Percentiles rank a stretch among this genome's conserved stretches.
Evolutionary conservation across 495 filamentous ascomycete species (phyloP).

Genomic region (Annulohypoxylon nitens): DNA sequence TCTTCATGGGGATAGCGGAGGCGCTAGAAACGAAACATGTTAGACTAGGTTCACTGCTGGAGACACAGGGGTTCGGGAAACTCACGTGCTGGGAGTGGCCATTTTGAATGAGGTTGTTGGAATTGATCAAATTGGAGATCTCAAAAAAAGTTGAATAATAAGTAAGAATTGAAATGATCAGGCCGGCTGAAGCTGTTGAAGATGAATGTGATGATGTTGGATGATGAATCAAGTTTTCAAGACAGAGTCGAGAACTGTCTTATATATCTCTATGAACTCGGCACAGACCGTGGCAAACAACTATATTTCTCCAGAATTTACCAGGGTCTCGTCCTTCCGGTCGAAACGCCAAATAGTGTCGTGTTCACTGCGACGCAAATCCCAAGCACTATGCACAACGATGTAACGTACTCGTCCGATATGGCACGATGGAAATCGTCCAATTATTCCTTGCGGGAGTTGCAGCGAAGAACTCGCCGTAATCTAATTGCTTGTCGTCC

Average conservation of each 20-base stretch:
- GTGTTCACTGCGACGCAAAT: constrained; percentile 44
- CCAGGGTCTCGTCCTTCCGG: constrained; percentile 3
- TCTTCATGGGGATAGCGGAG: constrained; percentile 48
- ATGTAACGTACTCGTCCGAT: constrained; percentile 50
- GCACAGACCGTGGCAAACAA: constrained; percentile 18
- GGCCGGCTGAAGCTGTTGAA: constrained; percentile 48
- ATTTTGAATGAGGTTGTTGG: constrained; percentile 41
- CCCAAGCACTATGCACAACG: constrained; percentile 27
- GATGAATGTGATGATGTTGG: constrained; percentile 41
- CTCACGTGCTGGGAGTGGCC: constrained; percentile 47
- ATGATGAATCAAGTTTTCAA: constrained; percentile 16
- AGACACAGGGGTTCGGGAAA: constrained; percentile 17
- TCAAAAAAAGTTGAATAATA: constrained; percentile 30
- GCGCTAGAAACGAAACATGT: constrained; percentile 29
- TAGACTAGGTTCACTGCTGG: constrained; percentile 11
- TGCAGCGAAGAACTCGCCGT: constrained; percentile 28
- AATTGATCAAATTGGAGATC: constrained; percentile 38
- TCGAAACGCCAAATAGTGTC: constrained; percentile 36
- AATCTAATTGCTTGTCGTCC: constrained; percentile 20
- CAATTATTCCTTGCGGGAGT: constrained; percentile 39
- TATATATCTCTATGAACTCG: constrained; percentile 28
- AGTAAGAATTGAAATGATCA: constrained; percentile 31
- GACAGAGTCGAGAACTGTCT: constrained; percentile 21
- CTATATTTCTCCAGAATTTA: constrained; percentile 37
- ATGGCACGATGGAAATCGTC: constrained; percentile 49